Conservation (phyloP, 306 rosid species). For the Senna siamea region DNA sequence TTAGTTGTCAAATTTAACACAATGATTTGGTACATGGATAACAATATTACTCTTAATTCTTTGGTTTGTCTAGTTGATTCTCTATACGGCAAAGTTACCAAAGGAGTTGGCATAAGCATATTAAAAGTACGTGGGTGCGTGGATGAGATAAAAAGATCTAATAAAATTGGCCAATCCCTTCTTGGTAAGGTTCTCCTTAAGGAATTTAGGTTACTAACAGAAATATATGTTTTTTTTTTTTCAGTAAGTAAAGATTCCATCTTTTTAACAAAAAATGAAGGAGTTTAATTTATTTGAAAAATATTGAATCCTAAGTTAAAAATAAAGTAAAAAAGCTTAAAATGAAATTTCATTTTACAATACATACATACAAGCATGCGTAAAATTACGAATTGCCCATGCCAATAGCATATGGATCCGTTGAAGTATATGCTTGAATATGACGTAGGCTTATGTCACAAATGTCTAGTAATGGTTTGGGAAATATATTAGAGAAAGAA, state of each 20-base stretch:
- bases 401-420: slow-evolving; percentile 41
- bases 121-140: slow-evolving; percentile 38
- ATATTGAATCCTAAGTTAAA: too few relatives aligned
- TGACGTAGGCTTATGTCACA: slow-evolving; percentile 32
- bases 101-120: slow-evolving; percentile 52
- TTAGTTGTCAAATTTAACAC: background rate
- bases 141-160: slow-evolving; percentile 29
- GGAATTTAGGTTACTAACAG: slow-evolving; percentile 32
- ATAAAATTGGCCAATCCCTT: slow-evolving; percentile 35
- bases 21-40: background rate
- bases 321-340: background rate
- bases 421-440: slow-evolving; percentile 29
- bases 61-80: slow-evolving; percentile 46
- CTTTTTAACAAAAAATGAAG: background rate
- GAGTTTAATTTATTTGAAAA: background rate
- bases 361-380: background rate
- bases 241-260: background rate
- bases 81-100: slow-evolving; percentile 47
- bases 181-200: slow-evolving; percentile 30
- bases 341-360: background rate
- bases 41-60: background rate
- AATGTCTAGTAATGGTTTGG: slow-evolving; percentile 32
- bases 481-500: background rate
- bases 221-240: background rate
- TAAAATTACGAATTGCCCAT: too few relatives aligned